Evolutionary conservation across 768 basidiomycete genomes (phyloP).

Genomic region (Naganishia randhawae): DNA sequence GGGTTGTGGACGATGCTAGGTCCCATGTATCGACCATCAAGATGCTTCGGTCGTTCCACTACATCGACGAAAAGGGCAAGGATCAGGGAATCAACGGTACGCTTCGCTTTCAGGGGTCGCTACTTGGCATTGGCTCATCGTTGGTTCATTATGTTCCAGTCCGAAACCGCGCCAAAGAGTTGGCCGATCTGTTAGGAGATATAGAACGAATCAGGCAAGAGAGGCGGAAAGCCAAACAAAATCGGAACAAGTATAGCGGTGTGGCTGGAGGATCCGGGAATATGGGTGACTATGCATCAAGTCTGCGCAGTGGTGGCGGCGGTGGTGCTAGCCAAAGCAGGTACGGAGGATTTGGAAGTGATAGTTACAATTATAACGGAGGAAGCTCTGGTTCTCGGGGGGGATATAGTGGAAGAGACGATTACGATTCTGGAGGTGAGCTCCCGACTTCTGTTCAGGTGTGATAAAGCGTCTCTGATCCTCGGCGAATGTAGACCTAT

Average conservation of each 20-base stretch:
- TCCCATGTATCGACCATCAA: constrained; percentile 92
- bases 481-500: constrained; percentile 12
- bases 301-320: constrained; percentile 47
- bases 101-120: constrained; percentile 18
- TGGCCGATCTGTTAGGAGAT: constrained; percentile 85
- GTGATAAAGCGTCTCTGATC: neutral
- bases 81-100: constrained; percentile 97
- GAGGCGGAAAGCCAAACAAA: constrained; percentile 84
- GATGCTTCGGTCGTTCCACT: constrained; percentile 96
- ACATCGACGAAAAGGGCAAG: constrained; percentile 97
- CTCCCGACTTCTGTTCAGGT: neutral
- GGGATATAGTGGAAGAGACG: constrained; percentile 47
- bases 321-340: constrained; percentile 41
- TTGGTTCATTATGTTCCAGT: constrained; percentile 57
- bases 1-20: constrained; percentile 94
- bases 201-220: constrained; percentile 85
- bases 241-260: constrained; percentile 84
- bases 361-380: constrained; percentile 13
- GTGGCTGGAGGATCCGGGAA: constrained; percentile 49
- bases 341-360: constrained; percentile 67
- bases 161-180: constrained; percentile 85
- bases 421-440: constrained; percentile 45
- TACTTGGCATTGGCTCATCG: too few relatives aligned
- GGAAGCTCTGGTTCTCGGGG: constrained; percentile 37
- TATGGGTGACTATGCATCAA: constrained; percentile 60